Evolutionary conservation across 352 stramenopile species (phyloP).

Genomic region (Pythium scleroteichum): DNA sequence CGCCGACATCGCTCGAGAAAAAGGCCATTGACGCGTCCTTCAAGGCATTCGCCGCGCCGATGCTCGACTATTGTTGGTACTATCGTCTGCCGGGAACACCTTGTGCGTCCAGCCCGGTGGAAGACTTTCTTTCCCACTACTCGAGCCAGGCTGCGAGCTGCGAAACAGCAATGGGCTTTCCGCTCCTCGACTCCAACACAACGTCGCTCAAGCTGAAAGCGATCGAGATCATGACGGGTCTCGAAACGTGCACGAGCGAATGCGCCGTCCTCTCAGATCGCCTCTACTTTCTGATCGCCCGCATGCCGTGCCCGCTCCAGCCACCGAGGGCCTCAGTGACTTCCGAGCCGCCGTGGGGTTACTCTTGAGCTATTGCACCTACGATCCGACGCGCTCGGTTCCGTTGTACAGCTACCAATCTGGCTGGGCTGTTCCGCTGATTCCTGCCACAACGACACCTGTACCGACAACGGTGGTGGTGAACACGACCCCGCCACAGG

Average conservation of each 20-base stretch:
- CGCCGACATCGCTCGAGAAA: background rate
- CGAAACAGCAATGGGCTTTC: background rate
- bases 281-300: background rate
- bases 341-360: background rate
- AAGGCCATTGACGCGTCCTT: background rate
- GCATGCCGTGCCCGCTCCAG: background rate
- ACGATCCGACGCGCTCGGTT: too few species aligned
- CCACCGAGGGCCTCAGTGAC: background rate
- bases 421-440: background rate
- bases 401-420: background rate
- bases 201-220: too few species aligned
- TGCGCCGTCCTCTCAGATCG: background rate
- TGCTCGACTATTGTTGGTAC: constrained; percentile 7
- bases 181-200: background rate
- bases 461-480: too few species aligned
- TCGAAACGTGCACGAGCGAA: background rate
- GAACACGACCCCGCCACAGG: too few species aligned
- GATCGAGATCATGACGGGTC: background rate
- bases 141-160: background rate
- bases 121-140: background rate
- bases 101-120: background rate
- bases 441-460: background rate
- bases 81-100: background rate
- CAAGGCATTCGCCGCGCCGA: background rate
- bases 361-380: background rate